Base-by-base conservation (phyloP, 2,329 filamentous ascomycete genomes). In the Penicillium polonicum region DNA sequence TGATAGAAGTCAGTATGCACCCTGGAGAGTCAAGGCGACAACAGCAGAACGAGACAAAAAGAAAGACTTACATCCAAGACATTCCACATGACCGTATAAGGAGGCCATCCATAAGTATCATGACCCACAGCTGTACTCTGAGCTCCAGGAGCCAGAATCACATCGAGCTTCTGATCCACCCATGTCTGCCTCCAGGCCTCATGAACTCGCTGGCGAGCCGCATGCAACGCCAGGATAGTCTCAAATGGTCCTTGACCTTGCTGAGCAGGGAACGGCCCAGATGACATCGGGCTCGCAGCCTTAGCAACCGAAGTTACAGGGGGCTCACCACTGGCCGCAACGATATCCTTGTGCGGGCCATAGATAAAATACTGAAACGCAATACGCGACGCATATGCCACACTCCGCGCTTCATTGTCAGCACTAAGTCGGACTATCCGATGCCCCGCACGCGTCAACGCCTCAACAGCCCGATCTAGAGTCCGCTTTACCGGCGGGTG, bases 81-180 rank as follows among this genome's bases (percentile, higher is more conserved):
- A 58, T 85, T 86, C 67, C 77, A 77, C 31, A 84, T 59, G 19
- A 78, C 65, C 0, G 83, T 84, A 66, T 79, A 85, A 9, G 65
- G 56, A 9, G 68, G 65, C 64, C 63, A 70, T 4, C 66, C 70
- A 48, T 63, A 73, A 0, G 72, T 76, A 65, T 85, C 83, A 64
- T 85, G 80, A 19, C 71, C 72, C 0, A 81, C 77, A 0, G 83
- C 82, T 0, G 81, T 83, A 13, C 72, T 77, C 61, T 82, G 79
- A 6, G 81, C 78, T 4, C 76, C 75, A 4, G 80, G 76, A 52
- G 75, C 76, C n/a, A 86, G 51, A 0, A 85, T 67, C 0, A 78
- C 79, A 68, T 85, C 83, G 4, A 85, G 68, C 8, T 72, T 65
- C 19, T 81, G 66, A 19, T 77, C 67, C 1, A 74, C 68, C 68